Base-by-base conservation (phyloP, 306 rosid species). In the Argentina anserina region DNA sequence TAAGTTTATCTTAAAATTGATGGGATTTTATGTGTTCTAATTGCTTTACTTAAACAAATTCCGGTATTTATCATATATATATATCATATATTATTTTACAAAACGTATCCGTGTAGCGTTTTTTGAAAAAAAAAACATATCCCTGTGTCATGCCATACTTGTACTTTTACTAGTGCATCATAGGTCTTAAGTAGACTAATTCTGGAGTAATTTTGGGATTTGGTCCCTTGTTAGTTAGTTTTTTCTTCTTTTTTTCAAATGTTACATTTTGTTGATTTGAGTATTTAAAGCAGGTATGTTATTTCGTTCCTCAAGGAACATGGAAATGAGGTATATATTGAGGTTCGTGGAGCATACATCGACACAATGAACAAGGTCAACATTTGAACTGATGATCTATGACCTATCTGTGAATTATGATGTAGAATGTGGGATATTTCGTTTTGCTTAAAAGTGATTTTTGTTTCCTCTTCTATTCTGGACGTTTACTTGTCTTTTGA, bases 311-410 rank as follows among this genome's bases (percentile, higher is more conserved):
- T 93, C 81, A 89, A 93, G 86, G 96, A 90, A 82, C 97, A 93
- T 69, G 90, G 98, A 66, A 93, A 91, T 78, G 98, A 93, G 80
- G 84, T 89, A 65, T 89, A 87, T 64, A 86, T 71, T 64, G 98
- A 93, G 88, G 91, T 93, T 78, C 93, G 94, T 61, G 91, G 84
- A 53, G 98, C 97, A 2, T 93, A 93, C 82, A 86, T 86, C 50
- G 98, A 93, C 82, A 93, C 98, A 43, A 89, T 93, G 96, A 93
- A 86, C 82, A 93, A 93, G 98, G 98, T 88, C 34, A 70, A 28
- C 29, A 21, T 74, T 0, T 49, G 74, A 40, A 26, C 31, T 41
- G 67, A 60, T 31, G 66, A 46, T 42, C 34, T 62, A 76, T 55
- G 75, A 58, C 65, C 29, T 75, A 50, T 78, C 13, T 49, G 39